phyloP scores from a whole-genome alignment of 2,329 filamentous ascomycete species.

The Clarireedia sp. region DNA sequence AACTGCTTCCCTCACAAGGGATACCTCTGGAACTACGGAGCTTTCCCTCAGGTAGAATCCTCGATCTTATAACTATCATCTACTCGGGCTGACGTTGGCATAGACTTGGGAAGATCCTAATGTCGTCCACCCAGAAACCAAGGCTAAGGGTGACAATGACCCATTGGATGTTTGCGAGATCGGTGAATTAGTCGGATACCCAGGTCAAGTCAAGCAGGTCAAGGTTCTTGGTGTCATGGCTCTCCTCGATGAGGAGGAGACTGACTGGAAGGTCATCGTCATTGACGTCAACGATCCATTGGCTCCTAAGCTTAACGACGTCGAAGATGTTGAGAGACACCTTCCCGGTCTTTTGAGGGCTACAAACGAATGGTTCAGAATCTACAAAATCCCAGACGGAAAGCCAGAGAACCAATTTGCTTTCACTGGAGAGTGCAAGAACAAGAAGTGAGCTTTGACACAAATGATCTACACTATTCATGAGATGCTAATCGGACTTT shows the following conservation, averaged over 20 bases:
- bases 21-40: slow-evolving; percentile 99
- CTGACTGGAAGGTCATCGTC: slow-evolving; percentile 99
- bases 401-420: slow-evolving; percentile 99
- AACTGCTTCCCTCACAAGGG: slow-evolving; percentile 99
- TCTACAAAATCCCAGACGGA: slow-evolving; percentile 99
- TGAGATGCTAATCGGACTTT: slow-evolving; percentile 12
- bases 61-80: neutral
- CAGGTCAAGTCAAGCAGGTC: slow-evolving; percentile 98
- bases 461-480: neutral
- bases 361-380: slow-evolving; percentile 99
- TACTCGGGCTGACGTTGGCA: slow-evolving; percentile 12
- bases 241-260: slow-evolving; percentile 98
- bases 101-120: slow-evolving; percentile 99
- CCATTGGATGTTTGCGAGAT: slow-evolving; percentile 99
- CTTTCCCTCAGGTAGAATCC: slow-evolving; percentile 80
- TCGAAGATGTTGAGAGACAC: slow-evolving; percentile 98
- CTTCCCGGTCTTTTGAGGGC: slow-evolving; percentile 92
- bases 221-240: slow-evolving; percentile 99
- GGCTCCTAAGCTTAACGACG: slow-evolving; percentile 92
- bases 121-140: slow-evolving; percentile 92
- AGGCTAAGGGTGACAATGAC: slow-evolving; percentile 99
- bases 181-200: slow-evolving; percentile 92
- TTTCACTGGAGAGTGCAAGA: slow-evolving; percentile 99
- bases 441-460: slow-evolving; percentile 69
- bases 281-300: slow-evolving; percentile 98